Evolutionary conservation across 2,329 filamentous ascomycete genomes (phyloP).

Genomic region (Aspergillus sp.): DNA sequence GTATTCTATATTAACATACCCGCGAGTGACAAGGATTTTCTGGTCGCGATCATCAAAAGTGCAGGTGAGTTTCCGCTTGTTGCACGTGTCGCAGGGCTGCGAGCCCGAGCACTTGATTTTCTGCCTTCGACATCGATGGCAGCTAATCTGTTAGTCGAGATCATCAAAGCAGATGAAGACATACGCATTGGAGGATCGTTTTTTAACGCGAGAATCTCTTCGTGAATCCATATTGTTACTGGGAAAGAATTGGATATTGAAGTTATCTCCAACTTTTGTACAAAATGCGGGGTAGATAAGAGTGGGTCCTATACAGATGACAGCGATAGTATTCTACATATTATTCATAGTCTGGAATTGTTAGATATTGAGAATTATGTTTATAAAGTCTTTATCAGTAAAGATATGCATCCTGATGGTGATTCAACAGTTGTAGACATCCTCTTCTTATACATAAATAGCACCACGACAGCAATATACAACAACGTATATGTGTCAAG

Average conservation of each 20-base stretch:
- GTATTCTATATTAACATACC: slow-evolving; percentile 24
- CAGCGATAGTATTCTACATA: no score
- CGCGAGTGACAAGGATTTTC: slow-evolving; percentile 46
- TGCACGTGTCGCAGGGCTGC: slow-evolving; percentile 42
- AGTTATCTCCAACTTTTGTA: neutral
- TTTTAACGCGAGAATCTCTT: slow-evolving; percentile 19
- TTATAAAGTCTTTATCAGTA: no score
- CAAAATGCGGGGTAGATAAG: neutral
- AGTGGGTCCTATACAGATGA: no score
- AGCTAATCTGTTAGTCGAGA: slow-evolving; percentile 25
- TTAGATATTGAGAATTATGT: no score
- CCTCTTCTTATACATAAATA: no score
- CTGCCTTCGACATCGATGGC: slow-evolving; percentile 41
- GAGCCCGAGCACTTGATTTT: slow-evolving; percentile 44
- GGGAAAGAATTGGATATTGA: neutral
- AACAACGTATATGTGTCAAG: no score
- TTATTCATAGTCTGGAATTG: no score
- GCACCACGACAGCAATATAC: no score
- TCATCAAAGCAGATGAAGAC: slow-evolving; percentile 1
- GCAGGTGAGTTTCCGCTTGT: slow-evolving; percentile 39
- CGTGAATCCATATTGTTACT: slow-evolving; percentile 6
- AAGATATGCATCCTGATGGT: no score
- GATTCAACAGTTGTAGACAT: no score
- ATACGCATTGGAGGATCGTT: slow-evolving; percentile 30
- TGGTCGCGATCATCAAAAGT: slow-evolving; percentile 45